Conservation (phyloP, 2,329 filamentous ascomycete genomes). For the Purpureocillium lavendulum region DNA sequence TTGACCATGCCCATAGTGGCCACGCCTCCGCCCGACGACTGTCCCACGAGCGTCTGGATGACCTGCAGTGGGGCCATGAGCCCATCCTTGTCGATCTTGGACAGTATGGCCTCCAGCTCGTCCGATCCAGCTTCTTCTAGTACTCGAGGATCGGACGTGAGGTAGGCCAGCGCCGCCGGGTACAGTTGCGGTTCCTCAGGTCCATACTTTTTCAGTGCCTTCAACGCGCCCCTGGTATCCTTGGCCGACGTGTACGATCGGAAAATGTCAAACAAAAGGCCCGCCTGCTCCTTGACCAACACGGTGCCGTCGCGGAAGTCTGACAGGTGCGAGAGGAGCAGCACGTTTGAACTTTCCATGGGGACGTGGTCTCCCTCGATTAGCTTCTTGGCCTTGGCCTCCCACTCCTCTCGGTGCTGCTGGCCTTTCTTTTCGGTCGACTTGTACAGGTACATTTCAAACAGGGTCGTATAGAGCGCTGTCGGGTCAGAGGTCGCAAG, state of each 20-base stretch:
- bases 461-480: constrained; percentile 89
- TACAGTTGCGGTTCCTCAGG: constrained; percentile 87
- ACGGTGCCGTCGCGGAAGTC: constrained; percentile 86
- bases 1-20: constrained; percentile 98
- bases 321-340: constrained; percentile 85
- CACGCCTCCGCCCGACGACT: constrained; percentile 45
- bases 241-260: constrained; percentile 88
- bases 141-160: constrained; percentile 74
- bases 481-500: constrained; percentile 68
- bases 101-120: constrained; percentile 71
- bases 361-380: constrained; percentile 74
- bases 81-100: constrained; percentile 80
- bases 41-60: constrained; percentile 78
- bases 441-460: constrained; percentile 96
- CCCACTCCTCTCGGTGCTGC: constrained; percentile 68
- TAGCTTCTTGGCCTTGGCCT: constrained; percentile 79
- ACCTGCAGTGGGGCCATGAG: constrained; percentile 96
- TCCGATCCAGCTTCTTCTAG: constrained; percentile 77
- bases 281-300: constrained; percentile 87
- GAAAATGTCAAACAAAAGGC: constrained; percentile 90
- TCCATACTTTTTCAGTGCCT: constrained; percentile 84
- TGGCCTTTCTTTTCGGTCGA: constrained; percentile 65
- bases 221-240: constrained; percentile 85
- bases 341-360: constrained; percentile 90
- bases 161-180: constrained; percentile 84